These are phyloP conservation scores for Trichoderma gamsii DNA, from an alignment of 495 filamentous ascomycete genomes.

Conservation along the genomic window DNA sequence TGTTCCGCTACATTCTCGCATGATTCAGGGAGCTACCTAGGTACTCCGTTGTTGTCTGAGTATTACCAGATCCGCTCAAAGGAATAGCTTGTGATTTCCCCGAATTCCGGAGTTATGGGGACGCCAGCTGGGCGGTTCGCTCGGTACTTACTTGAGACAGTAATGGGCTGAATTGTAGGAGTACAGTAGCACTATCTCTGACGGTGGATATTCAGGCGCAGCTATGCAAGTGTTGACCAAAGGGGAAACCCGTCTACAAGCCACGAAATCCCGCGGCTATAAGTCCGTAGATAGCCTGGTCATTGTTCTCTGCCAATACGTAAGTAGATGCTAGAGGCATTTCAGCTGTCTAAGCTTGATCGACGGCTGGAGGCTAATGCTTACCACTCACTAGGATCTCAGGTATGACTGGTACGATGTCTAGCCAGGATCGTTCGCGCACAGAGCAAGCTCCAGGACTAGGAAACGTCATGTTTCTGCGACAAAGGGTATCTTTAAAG, in stretches of 20 bases:
- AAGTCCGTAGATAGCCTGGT: not conserved
- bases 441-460: not conserved
- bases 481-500: not conserved
- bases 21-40: not conserved
- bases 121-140: slow-evolving; percentile 1
- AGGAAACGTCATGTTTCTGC: not conserved
- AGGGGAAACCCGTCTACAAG: slow-evolving; percentile 1
- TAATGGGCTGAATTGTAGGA: not conserved
- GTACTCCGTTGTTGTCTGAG: not conserved
- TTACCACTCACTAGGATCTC: not conserved
- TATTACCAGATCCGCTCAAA: not conserved
- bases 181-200: not conserved
- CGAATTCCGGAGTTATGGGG: not conserved
- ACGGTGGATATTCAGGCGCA: not conserved
- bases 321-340: not conserved
- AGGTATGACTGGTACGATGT: not conserved
- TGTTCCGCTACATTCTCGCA: not conserved
- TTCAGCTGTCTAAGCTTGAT: not conserved
- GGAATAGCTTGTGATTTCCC: not conserved
- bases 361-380: not conserved
- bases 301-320: not conserved
- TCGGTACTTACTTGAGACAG: not conserved
- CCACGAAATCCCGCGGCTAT: not conserved
- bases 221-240: not conserved
- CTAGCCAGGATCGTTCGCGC: not conserved